These are phyloP conservation scores for Oryza brachyantha DNA, from an alignment of 176 grass and related monocot genomes.

Conservation along the genomic window DNA sequence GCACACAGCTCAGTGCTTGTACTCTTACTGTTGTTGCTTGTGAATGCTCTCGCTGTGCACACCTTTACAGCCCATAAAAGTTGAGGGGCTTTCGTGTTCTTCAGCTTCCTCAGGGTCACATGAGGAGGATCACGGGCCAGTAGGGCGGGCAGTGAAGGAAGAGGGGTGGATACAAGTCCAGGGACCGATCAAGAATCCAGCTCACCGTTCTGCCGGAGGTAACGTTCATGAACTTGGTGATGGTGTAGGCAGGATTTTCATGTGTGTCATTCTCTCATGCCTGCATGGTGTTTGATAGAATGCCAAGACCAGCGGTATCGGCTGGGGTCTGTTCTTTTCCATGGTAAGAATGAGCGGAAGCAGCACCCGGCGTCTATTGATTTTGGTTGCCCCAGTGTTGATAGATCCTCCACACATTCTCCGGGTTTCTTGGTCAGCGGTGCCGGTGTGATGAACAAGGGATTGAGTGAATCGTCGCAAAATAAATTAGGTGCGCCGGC, in stretches of 20 bases:
- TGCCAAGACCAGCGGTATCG: conserved; percentile 36
- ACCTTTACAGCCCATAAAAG: not conserved
- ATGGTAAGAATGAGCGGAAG: conserved; percentile 37
- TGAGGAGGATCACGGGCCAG: not conserved
- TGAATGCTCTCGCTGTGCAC: conserved; percentile 4
- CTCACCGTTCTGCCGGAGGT: conserved; percentile 15
- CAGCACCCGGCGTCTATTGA: conserved; percentile 53
- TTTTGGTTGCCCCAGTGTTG: conserved; percentile 36
- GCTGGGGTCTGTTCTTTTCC: conserved; percentile 25
- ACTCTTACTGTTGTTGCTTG: not conserved
- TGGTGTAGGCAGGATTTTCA: not conserved
- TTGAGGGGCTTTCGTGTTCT: conserved; percentile 17
- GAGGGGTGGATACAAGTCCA: conserved; percentile 15
- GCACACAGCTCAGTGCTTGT: not conserved
- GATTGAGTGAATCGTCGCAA: conserved; percentile 11
- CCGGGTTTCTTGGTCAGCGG: conserved; percentile 32
- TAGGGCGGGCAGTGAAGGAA: conserved; percentile 22
- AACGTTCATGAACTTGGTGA: conserved; percentile 5
- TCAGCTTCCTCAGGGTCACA: conserved; percentile 31
- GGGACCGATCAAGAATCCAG: not conserved
- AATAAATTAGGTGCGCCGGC: conserved; percentile 31
- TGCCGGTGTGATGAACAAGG: conserved; percentile 54
- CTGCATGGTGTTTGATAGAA: conserved; percentile 45
- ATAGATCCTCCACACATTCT: conserved; percentile 30
- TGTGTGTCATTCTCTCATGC: not conserved